Conservation (phyloP, 2,329 filamentous ascomycete genomes). For the Fusarium tanahbumbuense region DNA sequence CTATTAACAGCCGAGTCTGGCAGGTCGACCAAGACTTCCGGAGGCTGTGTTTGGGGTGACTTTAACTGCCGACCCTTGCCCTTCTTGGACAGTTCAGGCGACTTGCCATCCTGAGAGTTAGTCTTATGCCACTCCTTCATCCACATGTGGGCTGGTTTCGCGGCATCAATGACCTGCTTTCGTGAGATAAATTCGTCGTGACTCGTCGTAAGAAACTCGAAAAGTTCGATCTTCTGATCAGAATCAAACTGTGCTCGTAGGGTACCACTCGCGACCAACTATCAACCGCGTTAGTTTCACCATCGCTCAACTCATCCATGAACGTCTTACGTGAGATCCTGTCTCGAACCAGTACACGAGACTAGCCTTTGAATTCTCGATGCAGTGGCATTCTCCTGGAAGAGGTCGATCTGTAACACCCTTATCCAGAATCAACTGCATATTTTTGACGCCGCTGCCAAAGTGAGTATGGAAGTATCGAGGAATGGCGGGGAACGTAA, state of each 20-base stretch:
- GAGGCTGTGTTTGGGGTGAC: slow-evolving; percentile 68
- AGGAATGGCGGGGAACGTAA: slow-evolving; percentile 82
- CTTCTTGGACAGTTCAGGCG: slow-evolving; percentile 76
- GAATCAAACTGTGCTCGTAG: slow-evolving; percentile 83
- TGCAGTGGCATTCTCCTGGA: slow-evolving; percentile 73
- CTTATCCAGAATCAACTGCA: slow-evolving; percentile 87
- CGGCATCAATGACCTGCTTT: slow-evolving; percentile 69
- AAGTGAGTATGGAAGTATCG: slow-evolving; percentile 93
- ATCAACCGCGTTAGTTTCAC: slow-evolving; percentile 44
- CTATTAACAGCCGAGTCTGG: slow-evolving; percentile 69
- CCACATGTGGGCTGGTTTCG: slow-evolving; percentile 72
- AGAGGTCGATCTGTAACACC: slow-evolving; percentile 66
- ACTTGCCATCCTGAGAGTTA: slow-evolving; percentile 69
- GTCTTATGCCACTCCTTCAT: slow-evolving; percentile 72
- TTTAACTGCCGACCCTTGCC: slow-evolving; percentile 68
- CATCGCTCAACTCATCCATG: background rate
- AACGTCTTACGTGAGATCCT: slow-evolving; percentile 75
- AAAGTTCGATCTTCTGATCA: slow-evolving; percentile 82
- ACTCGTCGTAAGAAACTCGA: slow-evolving; percentile 81
- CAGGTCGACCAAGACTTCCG: slow-evolving; percentile 67
- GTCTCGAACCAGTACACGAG: slow-evolving; percentile 92
- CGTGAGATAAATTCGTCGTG: slow-evolving; percentile 89
- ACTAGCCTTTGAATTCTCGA: slow-evolving; percentile 81
- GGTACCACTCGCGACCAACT: slow-evolving; percentile 82
- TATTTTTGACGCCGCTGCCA: slow-evolving; percentile 83